These are phyloP conservation scores for Globisporangium nagaii DNA, from an alignment of 352 stramenopile genomes.

Conservation along the genomic window DNA sequence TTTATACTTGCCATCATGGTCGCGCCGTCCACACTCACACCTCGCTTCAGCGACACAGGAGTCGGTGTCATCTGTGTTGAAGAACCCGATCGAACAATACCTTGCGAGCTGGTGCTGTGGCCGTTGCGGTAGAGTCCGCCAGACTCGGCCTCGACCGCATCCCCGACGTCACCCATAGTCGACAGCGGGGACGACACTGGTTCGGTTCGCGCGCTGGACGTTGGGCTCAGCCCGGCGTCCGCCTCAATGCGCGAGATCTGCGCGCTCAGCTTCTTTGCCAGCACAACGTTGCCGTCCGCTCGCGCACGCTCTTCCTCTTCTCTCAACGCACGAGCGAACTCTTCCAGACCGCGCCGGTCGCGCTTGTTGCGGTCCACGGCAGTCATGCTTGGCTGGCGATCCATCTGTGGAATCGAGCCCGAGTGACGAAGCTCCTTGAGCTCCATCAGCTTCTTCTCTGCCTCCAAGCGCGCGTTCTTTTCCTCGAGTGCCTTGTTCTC, in stretches of 20 bases:
- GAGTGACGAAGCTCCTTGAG: slow-evolving; percentile 69
- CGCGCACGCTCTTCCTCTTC: slow-evolving; percentile 79
- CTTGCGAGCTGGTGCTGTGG: slow-evolving; percentile 19
- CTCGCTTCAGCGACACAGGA: slow-evolving; percentile 27
- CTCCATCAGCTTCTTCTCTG: slow-evolving; percentile 78
- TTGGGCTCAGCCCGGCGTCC: slow-evolving; percentile 23
- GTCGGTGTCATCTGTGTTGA: slow-evolving; percentile 1
- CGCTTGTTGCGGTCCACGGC: slow-evolving; percentile 55
- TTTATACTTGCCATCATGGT: slow-evolving; percentile 16
- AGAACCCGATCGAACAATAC: slow-evolving; percentile 8
- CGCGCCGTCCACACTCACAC: slow-evolving; percentile 22
- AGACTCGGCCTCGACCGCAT: slow-evolving; percentile 12
- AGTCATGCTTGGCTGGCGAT: slow-evolving; percentile 49
- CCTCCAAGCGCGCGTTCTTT: slow-evolving; percentile 65
- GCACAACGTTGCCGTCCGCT: slow-evolving; percentile 61
- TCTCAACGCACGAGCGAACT: slow-evolving; percentile 69
- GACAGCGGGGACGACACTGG: slow-evolving; percentile 20
- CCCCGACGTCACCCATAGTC: slow-evolving; percentile 35
- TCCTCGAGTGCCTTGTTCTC: slow-evolving; percentile 68
- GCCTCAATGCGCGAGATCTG: slow-evolving; percentile 72
- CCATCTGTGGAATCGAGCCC: slow-evolving; percentile 49
- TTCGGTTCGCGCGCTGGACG: background rate
- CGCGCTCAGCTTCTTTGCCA: slow-evolving; percentile 76
- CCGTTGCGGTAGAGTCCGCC: slow-evolving; percentile 22
- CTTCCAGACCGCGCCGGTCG: slow-evolving; percentile 69